Evolutionary conservation across 306 rosid genomes (phyloP).

Genomic region (Pachyrhizus erosus): DNA sequence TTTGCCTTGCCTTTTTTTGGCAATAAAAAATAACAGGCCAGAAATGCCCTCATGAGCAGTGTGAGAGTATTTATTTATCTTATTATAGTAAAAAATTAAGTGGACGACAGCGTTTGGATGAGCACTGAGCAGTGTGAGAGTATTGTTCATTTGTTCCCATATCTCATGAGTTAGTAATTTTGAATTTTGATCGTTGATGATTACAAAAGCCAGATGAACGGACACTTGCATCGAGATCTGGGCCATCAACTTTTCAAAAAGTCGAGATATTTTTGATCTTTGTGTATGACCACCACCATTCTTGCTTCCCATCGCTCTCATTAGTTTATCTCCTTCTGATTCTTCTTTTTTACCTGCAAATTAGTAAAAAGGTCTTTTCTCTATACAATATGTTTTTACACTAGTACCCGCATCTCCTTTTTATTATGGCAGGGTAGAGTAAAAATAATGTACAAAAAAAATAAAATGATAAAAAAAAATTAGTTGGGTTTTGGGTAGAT

Average conservation of each 20-base stretch:
- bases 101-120: constrained; percentile 37
- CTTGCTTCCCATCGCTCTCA: background rate
- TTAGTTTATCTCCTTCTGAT: background rate
- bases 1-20: constrained; percentile 1
- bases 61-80: background rate
- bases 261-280: constrained; percentile 42
- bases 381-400: too few relatives aligned
- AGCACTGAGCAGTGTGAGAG: background rate
- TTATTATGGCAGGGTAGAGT: background rate
- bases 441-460: background rate
- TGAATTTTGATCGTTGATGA: constrained; percentile 27
- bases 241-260: constrained; percentile 37
- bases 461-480: too few relatives aligned
- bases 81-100: background rate
- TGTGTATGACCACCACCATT: constrained; percentile 43
- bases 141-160: background rate
- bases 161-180: constrained; percentile 31
- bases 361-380: background rate
- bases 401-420: background rate
- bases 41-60: background rate
- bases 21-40: background rate
- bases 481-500: background rate
- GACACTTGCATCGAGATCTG: constrained; percentile 53
- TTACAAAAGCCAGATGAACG: constrained; percentile 28
- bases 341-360: background rate